Conservation (phyloP, 1,284 basidiomycete species). For the Malassezia globosa region DNA sequence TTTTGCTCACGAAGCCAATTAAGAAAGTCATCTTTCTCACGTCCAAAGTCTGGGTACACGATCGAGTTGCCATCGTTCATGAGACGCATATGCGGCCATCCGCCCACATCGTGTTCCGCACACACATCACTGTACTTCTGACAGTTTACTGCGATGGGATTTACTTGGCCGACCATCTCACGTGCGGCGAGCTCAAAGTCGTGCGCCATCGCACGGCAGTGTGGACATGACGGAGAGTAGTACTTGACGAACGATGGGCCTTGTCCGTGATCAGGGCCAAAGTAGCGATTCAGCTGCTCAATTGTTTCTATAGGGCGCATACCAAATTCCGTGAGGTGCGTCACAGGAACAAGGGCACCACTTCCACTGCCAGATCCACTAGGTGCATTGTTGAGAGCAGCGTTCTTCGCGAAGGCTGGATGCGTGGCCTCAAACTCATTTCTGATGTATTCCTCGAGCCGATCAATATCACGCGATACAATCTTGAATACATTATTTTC, state of each 20-base stretch:
- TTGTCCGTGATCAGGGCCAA: conserved; percentile 26
- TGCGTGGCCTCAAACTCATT: background rate
- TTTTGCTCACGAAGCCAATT: conserved; percentile 35
- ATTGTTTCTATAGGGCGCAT: conserved; percentile 19
- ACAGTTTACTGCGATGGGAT: conserved; percentile 41
- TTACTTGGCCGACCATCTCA: conserved; percentile 32
- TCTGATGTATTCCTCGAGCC: background rate
- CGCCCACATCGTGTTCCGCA: conserved; percentile 21
- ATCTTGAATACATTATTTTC: conserved; percentile 21
- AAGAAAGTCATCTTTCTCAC: conserved; percentile 33
- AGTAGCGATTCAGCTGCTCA: conserved; percentile 25
- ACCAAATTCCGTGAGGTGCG: conserved; percentile 29
- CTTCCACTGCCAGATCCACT: no score
- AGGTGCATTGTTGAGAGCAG: conserved; percentile 1
- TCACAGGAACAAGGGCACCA: background rate
- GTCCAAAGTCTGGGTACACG: conserved; percentile 25
- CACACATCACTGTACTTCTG: conserved; percentile 29
- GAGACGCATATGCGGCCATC: conserved; percentile 36
- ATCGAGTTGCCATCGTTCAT: conserved; percentile 28
- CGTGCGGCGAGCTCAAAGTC: conserved; percentile 27
- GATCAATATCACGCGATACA: background rate
- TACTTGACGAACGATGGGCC: conserved; percentile 43
- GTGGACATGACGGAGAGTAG: conserved; percentile 45
- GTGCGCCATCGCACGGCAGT: conserved; percentile 40
- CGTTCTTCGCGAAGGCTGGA: conserved; percentile 3